Evolutionary conservation across 805 yeast species (phyloP).

Genomic region (Spathaspora arborariae): DNA sequence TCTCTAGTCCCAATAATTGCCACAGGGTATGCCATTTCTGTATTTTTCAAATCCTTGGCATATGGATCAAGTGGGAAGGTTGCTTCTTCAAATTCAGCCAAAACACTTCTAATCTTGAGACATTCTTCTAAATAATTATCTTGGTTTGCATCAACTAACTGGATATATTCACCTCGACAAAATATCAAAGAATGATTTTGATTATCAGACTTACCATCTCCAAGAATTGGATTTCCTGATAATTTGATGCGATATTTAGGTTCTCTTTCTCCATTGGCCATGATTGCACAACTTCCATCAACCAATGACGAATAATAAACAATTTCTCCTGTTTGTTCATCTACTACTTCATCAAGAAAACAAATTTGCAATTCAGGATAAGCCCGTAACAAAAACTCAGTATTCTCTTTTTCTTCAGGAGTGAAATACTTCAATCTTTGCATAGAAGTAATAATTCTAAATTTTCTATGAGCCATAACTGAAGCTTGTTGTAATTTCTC

Average conservation of each 20-base stretch:
- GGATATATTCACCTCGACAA: conserved; percentile 81
- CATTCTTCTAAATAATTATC: conserved; percentile 85
- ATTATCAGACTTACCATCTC: conserved; percentile 87
- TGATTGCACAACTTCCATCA: conserved; percentile 73
- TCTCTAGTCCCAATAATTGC: conserved; percentile 88
- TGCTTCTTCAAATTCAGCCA: conserved; percentile 80
- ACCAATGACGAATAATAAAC: conserved; percentile 72
- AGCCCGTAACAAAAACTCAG: conserved; percentile 76
- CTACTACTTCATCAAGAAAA: conserved; percentile 90
- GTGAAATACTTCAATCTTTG: conserved; percentile 73
- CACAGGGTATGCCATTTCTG: conserved; percentile 46
- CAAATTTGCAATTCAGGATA: conserved; percentile 88
- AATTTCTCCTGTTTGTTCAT: conserved; percentile 67
- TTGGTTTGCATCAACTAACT: conserved; percentile 82
- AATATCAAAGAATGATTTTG: conserved; percentile 79
- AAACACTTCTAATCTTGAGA: conserved; percentile 73
- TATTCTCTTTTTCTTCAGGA: conserved; percentile 73
- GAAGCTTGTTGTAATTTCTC: conserved; percentile 43
- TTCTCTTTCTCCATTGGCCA: conserved; percentile 45
- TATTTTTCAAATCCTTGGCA: conserved; percentile 14
- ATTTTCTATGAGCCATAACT: conserved; percentile 77
- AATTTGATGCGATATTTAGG: conserved; percentile 62
- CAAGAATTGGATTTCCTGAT: conserved; percentile 81
- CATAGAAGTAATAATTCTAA: conserved; percentile 79
- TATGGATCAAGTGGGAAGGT: conserved; percentile 40